These are phyloP conservation scores for Fomitopsis betulina DNA, from an alignment of 1,284 basidiomycete species.

Conservation along the genomic window DNA sequence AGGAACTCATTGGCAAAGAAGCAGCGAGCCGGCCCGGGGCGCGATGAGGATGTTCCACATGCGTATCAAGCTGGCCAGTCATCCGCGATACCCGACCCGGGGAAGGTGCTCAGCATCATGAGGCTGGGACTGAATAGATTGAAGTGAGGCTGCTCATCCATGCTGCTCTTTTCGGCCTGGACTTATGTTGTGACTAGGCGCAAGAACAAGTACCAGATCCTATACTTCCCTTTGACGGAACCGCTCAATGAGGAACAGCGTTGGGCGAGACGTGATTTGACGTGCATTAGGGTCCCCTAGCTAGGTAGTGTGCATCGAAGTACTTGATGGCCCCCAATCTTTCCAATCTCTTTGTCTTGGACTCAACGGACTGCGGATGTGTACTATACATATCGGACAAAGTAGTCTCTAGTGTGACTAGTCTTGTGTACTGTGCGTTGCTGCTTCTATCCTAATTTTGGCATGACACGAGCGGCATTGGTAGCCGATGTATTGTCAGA, in stretches of 20 bases:
- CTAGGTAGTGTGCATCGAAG: no score
- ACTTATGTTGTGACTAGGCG: neutral
- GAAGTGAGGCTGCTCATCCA: constrained; percentile 29
- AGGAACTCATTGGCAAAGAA: constrained; percentile 23
- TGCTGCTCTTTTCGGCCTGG: neutral
- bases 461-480: no score
- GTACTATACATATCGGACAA: neutral
- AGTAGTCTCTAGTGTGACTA: neutral
- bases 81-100: constrained; percentile 21
- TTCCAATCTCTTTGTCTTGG: neutral
- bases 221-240: constrained; percentile 51
- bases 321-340: neutral
- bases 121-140: constrained; percentile 42
- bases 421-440: neutral
- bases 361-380: neutral
- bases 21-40: constrained; percentile 14
- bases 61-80: neutral
- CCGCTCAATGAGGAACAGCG: constrained; percentile 52
- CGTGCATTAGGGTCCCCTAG: constrained; percentile 31
- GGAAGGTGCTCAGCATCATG: constrained; percentile 42
- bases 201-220: constrained; percentile 32
- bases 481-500: no score
- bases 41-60: neutral
- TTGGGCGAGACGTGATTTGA: constrained; percentile 44
- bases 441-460: no score